Percentiles rank a stretch among this genome's conserved stretches.
Conservation (phyloP, 192 early-diverging fungal species). For the Radiomyces spectabilis region DNA sequence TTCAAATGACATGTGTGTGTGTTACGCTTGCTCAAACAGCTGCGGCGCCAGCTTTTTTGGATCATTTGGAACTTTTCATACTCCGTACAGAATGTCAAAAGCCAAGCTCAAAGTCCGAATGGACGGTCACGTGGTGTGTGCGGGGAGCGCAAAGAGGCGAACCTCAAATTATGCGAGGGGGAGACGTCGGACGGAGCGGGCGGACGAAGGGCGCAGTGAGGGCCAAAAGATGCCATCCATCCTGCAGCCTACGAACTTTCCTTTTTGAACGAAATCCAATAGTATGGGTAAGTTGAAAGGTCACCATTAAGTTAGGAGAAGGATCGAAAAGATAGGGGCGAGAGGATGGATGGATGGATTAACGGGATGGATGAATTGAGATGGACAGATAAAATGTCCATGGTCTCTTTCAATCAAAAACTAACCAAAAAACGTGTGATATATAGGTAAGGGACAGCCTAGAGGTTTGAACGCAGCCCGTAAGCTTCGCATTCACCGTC, state of each 20-base stretch:
- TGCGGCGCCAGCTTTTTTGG: too few species aligned
- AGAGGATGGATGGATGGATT: conserved; percentile 4
- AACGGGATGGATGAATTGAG: neutral
- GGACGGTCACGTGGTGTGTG: too few species aligned
- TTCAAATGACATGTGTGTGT: too few species aligned
- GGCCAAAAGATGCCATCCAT: conserved; percentile 3
- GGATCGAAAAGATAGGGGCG: neutral
- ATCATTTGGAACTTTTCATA: neutral
- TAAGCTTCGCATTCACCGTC: conserved; percentile 95
- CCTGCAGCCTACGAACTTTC: conserved; percentile 11
- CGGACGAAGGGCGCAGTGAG: neutral
- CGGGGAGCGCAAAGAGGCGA: too few species aligned
- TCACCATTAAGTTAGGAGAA: neutral
- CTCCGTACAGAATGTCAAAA: too few species aligned
- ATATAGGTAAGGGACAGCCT: conserved; percentile 72
- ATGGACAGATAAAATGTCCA: neutral
- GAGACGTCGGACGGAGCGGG: too few species aligned
- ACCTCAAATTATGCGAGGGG: too few species aligned
- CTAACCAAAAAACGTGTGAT: neutral
- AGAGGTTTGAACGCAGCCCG: conserved; percentile 97
- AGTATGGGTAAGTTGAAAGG: conserved; percentile 15
- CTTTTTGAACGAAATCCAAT: conserved; percentile 20
- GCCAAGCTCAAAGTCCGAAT: too few species aligned
- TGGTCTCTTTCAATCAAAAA: neutral
- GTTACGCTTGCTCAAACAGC: too few species aligned